A percentile compares a stretch with the other conserved stretches of the same genome.
Conservation (phyloP, 1,139 yeast genomes). For the Yamadazyma sp. region DNA sequence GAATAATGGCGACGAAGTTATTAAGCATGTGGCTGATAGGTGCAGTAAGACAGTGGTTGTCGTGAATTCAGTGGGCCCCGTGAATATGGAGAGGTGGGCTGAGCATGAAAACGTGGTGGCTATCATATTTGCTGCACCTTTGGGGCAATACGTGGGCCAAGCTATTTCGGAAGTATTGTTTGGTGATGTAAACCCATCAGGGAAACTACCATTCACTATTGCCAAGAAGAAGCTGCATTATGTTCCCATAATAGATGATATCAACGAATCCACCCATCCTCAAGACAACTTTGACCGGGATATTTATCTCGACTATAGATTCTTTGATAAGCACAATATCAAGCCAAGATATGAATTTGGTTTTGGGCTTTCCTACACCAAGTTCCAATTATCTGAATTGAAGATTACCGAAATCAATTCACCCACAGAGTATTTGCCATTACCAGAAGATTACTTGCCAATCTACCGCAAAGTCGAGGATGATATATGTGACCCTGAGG, state of each 20-base stretch:
- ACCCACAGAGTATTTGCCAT: conserved; percentile 51
- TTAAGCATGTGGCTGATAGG: conserved; percentile 45
- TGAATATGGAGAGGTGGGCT: conserved; percentile 59
- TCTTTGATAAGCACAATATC: conserved; percentile 56
- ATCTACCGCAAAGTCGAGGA: conserved; percentile 40
- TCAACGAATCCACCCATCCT: conserved; percentile 40
- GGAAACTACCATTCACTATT: conserved; percentile 62
- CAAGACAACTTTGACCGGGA: conserved; percentile 52
- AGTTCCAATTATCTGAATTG: conserved; percentile 41
- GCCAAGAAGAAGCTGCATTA: conserved; percentile 57
- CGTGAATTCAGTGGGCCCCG: conserved; percentile 60
- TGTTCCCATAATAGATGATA: conserved; percentile 46
- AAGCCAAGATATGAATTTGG: conserved; percentile 65
- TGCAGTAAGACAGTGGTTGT: conserved; percentile 58
- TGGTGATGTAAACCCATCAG: conserved; percentile 63
- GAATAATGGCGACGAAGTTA: conserved; percentile 61
- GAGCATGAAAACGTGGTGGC: conserved; percentile 59
- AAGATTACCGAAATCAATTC: conserved; percentile 41
- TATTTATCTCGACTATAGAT: conserved; percentile 54
- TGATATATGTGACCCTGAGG: conserved; percentile 56
- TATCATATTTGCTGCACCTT: conserved; percentile 55
- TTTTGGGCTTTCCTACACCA: conserved; percentile 58
- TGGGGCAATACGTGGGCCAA: conserved; percentile 54
- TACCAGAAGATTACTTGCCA: conserved; percentile 49
- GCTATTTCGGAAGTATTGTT: conserved; percentile 47